Evolutionary conservation across 768 basidiomycete genomes (phyloP).

Genomic region (Crucibulum laeve): DNA sequence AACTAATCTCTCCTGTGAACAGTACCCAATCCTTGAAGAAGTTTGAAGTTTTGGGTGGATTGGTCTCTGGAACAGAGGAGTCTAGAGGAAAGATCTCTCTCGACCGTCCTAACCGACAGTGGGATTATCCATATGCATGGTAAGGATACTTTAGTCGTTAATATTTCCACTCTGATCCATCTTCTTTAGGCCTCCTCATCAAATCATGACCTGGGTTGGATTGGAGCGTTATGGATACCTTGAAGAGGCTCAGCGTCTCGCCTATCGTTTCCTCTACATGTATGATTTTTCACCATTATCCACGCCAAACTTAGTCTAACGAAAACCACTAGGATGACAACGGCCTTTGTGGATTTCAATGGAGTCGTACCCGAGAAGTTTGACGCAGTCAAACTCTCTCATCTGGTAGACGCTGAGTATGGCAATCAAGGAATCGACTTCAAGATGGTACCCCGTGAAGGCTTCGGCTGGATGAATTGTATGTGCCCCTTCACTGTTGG

Average conservation of each 20-base stretch:
- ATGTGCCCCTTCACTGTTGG: slow-evolving; percentile 19
- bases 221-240: slow-evolving; percentile 94
- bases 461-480: slow-evolving; percentile 99
- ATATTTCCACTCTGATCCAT: slow-evolving; percentile 9
- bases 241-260: slow-evolving; percentile 88
- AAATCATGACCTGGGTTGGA: slow-evolving; percentile 98
- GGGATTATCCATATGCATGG: slow-evolving; percentile 90
- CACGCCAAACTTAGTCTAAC: background rate
- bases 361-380: slow-evolving; percentile 99
- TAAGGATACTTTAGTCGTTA: slow-evolving; percentile 7
- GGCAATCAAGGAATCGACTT: slow-evolving; percentile 97
- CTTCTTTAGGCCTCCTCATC: slow-evolving; percentile 81
- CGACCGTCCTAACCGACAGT: slow-evolving; percentile 95
- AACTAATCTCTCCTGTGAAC: slow-evolving; percentile 14
- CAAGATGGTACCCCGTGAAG: slow-evolving; percentile 94
- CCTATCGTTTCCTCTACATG: slow-evolving; percentile 99
- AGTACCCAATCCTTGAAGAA: slow-evolving; percentile 87
- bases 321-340: slow-evolving; percentile 68
- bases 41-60: slow-evolving; percentile 93
- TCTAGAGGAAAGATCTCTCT: slow-evolving; percentile 94
- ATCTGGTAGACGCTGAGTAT: slow-evolving; percentile 96
- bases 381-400: slow-evolving; percentile 93
- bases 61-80: slow-evolving; percentile 95
- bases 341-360: slow-evolving; percentile 94
- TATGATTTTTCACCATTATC: slow-evolving; percentile 19